Evolutionary conservation across 352 stramenopile genomes (phyloP).

Genomic region (Phytophthora podocarpi): DNA sequence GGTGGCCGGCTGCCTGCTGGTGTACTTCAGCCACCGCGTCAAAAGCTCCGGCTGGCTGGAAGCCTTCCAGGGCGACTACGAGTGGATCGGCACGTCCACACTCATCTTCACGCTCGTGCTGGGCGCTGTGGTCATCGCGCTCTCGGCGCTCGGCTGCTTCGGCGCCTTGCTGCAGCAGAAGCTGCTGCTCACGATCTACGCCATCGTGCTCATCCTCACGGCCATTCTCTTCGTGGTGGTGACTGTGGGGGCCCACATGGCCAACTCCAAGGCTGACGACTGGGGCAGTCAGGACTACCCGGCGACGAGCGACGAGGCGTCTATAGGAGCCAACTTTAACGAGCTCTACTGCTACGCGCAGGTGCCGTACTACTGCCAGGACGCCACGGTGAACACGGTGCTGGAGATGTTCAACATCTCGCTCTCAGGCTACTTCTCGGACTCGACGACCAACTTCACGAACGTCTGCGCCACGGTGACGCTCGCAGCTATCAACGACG

Average conservation of each 20-base stretch:
- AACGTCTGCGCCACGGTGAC: constrained; percentile 51
- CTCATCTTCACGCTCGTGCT: constrained; percentile 75
- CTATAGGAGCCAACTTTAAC: constrained; percentile 77
- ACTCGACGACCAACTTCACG: constrained; percentile 54
- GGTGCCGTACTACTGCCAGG: constrained; percentile 80
- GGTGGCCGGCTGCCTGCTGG: constrained; percentile 71
- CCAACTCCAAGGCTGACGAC: constrained; percentile 55
- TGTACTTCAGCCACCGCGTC: constrained; percentile 82
- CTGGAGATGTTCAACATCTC: constrained; percentile 62
- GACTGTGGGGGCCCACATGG: constrained; percentile 57
- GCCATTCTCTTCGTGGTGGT: constrained; percentile 70
- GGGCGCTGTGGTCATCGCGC: constrained; percentile 66
- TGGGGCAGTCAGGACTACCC: constrained; percentile 57
- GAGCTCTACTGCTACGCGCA: constrained; percentile 82
- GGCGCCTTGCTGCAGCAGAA: constrained; percentile 73
- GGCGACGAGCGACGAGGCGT: constrained; percentile 46
- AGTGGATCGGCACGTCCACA: constrained; percentile 64
- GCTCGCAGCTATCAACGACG: constrained; percentile 48
- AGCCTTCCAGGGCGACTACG: constrained; percentile 72
- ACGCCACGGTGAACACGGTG: constrained; percentile 48
- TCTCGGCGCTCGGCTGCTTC: constrained; percentile 72
- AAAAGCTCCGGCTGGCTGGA: constrained; percentile 74
- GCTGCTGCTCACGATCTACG: constrained; percentile 76
- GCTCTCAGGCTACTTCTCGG: constrained; percentile 43
- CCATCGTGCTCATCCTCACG: constrained; percentile 62